Conservation (phyloP, 1,284 basidiomycete genomes). For the Inonotus obliquus region DNA sequence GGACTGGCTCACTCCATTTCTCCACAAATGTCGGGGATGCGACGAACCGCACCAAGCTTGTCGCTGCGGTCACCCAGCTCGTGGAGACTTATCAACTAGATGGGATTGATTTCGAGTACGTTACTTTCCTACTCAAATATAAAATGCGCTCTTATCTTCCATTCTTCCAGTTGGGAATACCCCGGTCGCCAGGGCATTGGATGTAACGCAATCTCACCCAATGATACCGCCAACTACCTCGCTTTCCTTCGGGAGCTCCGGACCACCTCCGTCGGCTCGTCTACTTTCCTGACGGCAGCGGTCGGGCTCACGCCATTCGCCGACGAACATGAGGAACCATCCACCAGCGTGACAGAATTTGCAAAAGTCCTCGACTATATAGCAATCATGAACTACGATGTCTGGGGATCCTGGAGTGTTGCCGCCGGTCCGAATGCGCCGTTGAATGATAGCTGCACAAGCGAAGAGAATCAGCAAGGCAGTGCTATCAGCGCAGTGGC, state of each 20-base stretch:
- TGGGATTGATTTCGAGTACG: slow-evolving; percentile 85
- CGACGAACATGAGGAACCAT: slow-evolving; percentile 50
- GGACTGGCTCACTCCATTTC: slow-evolving; percentile 78
- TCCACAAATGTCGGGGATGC: slow-evolving; percentile 65
- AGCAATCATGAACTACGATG: slow-evolving; percentile 86
- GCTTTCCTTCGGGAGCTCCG: slow-evolving; percentile 73
- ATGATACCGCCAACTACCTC: slow-evolving; percentile 73
- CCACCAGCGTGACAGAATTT: slow-evolving; percentile 64
- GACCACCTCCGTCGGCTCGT: slow-evolving; percentile 45
- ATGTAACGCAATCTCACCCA: slow-evolving; percentile 59
- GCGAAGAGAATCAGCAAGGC: slow-evolving; percentile 56
- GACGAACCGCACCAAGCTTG: slow-evolving; percentile 61
- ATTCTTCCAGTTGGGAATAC: slow-evolving; percentile 77
- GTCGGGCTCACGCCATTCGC: slow-evolving; percentile 66
- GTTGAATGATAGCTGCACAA: slow-evolving; percentile 70
- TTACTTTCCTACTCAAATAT: slow-evolving; percentile 16
- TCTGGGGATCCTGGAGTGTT: slow-evolving; percentile 54
- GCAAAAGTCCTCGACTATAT: slow-evolving; percentile 75
- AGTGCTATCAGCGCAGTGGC: slow-evolving; percentile 72
- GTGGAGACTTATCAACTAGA: slow-evolving; percentile 67
- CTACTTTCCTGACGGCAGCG: slow-evolving; percentile 72
- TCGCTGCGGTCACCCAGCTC: slow-evolving; percentile 55
- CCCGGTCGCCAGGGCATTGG: slow-evolving; percentile 67
- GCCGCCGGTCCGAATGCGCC: slow-evolving; percentile 82
- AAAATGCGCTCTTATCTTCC: neutral